Conservation (phyloP, 2,329 filamentous ascomycete species). For the Lecanicillium sp. region DNA sequence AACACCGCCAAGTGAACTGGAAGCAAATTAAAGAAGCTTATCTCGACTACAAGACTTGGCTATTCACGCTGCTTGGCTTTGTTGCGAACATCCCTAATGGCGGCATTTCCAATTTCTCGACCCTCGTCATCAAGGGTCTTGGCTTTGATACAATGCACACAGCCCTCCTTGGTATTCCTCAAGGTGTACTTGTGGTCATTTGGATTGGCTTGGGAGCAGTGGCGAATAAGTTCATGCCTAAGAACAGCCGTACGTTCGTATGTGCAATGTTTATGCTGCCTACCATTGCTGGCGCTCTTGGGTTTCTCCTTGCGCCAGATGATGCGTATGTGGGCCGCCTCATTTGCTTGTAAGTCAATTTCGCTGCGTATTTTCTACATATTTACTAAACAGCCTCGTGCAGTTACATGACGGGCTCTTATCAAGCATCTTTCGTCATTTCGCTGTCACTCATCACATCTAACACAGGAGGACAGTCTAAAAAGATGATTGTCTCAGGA, state of each 20-base stretch:
- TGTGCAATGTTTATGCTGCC: slow-evolving; percentile 49
- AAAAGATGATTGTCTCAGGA: slow-evolving; percentile 57
- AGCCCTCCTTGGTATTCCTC: slow-evolving; percentile 29
- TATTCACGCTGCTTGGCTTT: slow-evolving; percentile 47
- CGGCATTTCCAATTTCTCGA: slow-evolving; percentile 52
- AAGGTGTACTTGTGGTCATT: slow-evolving; percentile 27
- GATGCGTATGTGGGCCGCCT: slow-evolving; percentile 44
- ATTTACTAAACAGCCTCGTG: not conserved
- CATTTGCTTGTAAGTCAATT: slow-evolving; percentile 40
- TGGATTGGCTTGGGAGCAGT: slow-evolving; percentile 34
- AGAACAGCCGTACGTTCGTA: slow-evolving; percentile 44
- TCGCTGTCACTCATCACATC: slow-evolving; percentile 37
- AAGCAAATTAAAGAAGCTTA: slow-evolving; percentile 49
- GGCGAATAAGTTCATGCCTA: slow-evolving; percentile 28
- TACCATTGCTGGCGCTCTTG: slow-evolving; percentile 51
- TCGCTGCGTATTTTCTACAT: not conserved
- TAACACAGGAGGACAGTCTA: slow-evolving; percentile 49
- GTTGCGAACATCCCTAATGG: slow-evolving; percentile 50
- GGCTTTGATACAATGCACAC: slow-evolving; percentile 37
- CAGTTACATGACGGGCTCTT: slow-evolving; percentile 27
- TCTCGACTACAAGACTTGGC: slow-evolving; percentile 49
- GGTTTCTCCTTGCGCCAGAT: slow-evolving; percentile 44
- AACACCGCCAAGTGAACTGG: slow-evolving; percentile 47
- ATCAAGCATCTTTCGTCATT: slow-evolving; percentile 32
- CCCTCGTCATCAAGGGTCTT: slow-evolving; percentile 52